Evolutionary conservation across 495 filamentous ascomycete genomes (phyloP).

Genomic region (Parathielavia hyrcaniae): DNA sequence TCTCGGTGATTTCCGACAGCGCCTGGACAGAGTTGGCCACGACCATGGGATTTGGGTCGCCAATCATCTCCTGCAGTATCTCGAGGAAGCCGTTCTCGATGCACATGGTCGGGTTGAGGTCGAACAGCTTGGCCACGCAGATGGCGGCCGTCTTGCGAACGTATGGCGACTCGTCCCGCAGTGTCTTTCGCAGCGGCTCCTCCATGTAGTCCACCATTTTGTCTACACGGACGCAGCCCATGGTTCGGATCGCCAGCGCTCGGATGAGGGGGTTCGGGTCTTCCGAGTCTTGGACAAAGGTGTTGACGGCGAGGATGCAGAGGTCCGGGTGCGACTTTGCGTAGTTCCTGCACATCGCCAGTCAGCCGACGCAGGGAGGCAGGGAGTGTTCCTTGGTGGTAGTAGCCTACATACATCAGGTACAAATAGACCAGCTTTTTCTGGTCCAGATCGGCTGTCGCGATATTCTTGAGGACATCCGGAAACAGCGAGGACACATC

Average conservation of each 20-base stretch:
- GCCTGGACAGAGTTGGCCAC: constrained; percentile 96
- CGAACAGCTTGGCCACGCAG: constrained; percentile 96
- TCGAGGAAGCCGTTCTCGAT: constrained; percentile 96
- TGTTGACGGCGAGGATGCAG: constrained; percentile 98
- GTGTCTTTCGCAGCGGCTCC: constrained; percentile 90
- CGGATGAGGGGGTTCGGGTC: constrained; percentile 95
- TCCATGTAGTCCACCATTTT: constrained; percentile 99
- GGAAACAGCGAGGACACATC: constrained; percentile 97
- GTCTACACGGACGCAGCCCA: constrained; percentile 97
- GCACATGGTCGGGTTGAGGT: constrained; percentile 84
- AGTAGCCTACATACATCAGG: constrained; percentile 83
- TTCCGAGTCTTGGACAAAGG: constrained; percentile 98
- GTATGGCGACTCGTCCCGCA: constrained; percentile 95
- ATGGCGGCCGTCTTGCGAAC: constrained; percentile 97
- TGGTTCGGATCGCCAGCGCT: constrained; percentile 94
- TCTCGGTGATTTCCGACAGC: constrained; percentile 82
- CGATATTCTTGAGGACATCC: constrained; percentile 98
- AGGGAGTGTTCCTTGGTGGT: neutral
- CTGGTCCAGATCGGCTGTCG: constrained; percentile 89
- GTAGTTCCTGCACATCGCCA: constrained; percentile 69
- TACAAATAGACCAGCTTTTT: constrained; percentile 99
- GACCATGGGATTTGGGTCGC: constrained; percentile 97
- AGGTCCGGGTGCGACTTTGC: constrained; percentile 98
- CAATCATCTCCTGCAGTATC: constrained; percentile 92
- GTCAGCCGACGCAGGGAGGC: constrained; percentile 19